Percentiles rank a stretch among this genome's conserved stretches.
phyloP scores from a whole-genome alignment of 805 yeast species.

The Metschnikowia amazonensis region DNA sequence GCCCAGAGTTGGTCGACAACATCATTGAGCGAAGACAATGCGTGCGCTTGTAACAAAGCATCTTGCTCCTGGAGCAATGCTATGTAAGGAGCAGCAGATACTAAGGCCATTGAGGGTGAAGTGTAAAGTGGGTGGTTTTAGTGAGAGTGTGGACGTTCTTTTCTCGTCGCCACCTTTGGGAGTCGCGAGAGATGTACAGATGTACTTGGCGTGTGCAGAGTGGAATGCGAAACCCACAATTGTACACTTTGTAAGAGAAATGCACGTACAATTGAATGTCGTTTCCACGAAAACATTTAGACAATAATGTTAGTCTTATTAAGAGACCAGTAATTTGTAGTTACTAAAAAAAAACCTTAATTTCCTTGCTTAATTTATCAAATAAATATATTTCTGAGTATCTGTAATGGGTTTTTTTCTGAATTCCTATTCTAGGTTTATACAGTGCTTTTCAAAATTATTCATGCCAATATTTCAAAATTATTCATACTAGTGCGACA shows the following conservation, averaged over 20 bases:
- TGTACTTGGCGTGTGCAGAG: background rate
- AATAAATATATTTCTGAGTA: too few relatives aligned
- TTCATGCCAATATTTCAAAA: too few relatives aligned
- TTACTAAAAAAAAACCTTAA: too few relatives aligned
- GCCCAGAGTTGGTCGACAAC: conserved; percentile 95
- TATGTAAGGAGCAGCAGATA: conserved; percentile 87
- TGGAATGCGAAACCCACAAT: background rate
- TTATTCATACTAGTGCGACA: too few relatives aligned
- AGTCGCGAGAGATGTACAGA: conserved; percentile 5
- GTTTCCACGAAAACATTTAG: too few relatives aligned
- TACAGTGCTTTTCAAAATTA: too few relatives aligned
- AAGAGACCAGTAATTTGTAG: too few relatives aligned
- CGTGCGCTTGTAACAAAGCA: conserved; percentile 70
- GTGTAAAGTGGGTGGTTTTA: background rate
- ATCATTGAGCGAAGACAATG: conserved; percentile 73
- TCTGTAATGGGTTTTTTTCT: background rate
- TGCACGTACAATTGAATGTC: background rate
- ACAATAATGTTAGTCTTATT: too few relatives aligned
- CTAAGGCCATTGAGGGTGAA: conserved; percentile 47
- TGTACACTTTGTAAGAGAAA: background rate
- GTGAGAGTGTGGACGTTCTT: conserved; percentile 6
- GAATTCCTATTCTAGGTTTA: background rate
- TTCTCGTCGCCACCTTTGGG: conserved; percentile 7
- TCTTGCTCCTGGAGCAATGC: conserved; percentile 87
- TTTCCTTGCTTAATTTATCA: too few relatives aligned